A percentile compares a stretch with the other conserved stretches of the same genome.
phyloP scores from a whole-genome alignment of 306 rosid species.

The Begonia peltatifolia region DNA sequence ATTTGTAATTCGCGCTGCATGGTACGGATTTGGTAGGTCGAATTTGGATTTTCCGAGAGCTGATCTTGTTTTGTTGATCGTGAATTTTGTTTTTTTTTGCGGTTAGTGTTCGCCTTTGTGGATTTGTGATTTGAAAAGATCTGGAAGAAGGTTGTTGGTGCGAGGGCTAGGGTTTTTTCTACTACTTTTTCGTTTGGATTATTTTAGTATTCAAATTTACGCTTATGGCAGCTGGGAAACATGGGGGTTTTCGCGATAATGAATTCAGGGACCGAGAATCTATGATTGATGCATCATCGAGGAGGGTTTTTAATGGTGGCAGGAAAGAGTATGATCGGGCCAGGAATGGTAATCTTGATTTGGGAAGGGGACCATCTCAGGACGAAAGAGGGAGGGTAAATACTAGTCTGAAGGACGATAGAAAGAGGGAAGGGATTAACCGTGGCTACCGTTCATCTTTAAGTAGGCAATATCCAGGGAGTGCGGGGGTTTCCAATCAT shows the following conservation, averaged over 20 bases:
- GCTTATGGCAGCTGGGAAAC: constrained; percentile 82
- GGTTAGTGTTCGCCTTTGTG: too few species aligned
- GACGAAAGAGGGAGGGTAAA: constrained; percentile 51
- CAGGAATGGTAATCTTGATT: constrained; percentile 34
- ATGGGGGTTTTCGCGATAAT: constrained; percentile 63
- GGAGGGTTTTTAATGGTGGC: constrained; percentile 21
- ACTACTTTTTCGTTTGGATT: too few species aligned
- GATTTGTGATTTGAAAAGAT: too few species aligned
- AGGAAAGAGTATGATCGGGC: constrained; percentile 57
- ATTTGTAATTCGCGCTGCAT: too few species aligned
- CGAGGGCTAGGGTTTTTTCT: too few species aligned
- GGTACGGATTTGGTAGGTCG: too few species aligned
- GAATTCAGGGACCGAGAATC: constrained; percentile 69
- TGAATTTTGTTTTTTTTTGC: too few species aligned
- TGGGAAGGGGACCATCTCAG: constrained; percentile 30
- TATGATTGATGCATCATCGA: constrained; percentile 31
- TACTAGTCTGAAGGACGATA: constrained; percentile 41
- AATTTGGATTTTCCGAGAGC: too few species aligned
- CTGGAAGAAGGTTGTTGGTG: too few species aligned
- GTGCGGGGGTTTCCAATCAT: constrained; percentile 20
- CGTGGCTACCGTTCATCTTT: constrained; percentile 43
- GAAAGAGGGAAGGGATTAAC: constrained; percentile 42
- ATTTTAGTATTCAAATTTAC: too few species aligned
- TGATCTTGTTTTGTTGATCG: too few species aligned
- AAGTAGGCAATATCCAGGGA: constrained; percentile 58